phyloP scores from a whole-genome alignment of 1,284 basidiomycete species.

The Pholiota adiposa region DNA sequence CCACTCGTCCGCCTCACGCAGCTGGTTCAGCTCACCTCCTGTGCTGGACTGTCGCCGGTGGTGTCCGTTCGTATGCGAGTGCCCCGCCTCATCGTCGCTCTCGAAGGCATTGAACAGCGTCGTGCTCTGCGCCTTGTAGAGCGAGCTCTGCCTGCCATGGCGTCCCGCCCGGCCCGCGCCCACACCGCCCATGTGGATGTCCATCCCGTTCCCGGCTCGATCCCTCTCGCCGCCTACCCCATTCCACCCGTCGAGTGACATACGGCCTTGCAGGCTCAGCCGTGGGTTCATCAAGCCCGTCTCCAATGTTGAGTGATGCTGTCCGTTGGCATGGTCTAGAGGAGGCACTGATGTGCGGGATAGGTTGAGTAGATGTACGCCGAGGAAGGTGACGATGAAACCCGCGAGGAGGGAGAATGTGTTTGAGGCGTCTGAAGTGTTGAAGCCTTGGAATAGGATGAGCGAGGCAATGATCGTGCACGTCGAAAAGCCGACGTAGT shows the following conservation, averaged over 20 bases:
- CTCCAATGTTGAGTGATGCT: constrained; percentile 59
- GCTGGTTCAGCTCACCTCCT: constrained; percentile 38
- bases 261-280: constrained; percentile 66
- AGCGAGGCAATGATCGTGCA: constrained; percentile 94
- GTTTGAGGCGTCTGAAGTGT: constrained; percentile 84
- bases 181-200: constrained; percentile 27
- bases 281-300: constrained; percentile 81
- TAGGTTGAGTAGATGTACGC: constrained; percentile 89
- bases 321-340: constrained; percentile 41
- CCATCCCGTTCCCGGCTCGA: constrained; percentile 34
- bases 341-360: constrained; percentile 69
- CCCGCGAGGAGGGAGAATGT: constrained; percentile 87
- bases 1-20: constrained; percentile 51
- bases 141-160: constrained; percentile 55
- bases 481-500: constrained; percentile 98
- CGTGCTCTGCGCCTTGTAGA: constrained; percentile 62
- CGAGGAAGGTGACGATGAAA: constrained; percentile 90
- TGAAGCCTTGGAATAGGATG: constrained; percentile 97
- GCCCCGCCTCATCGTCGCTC: constrained; percentile 33
- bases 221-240: constrained; percentile 29
- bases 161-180: constrained; percentile 17
- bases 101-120: constrained; percentile 72
- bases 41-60: constrained; percentile 30
- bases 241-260: constrained; percentile 75
- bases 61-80: constrained; percentile 21